These are phyloP conservation scores for Pneumocystis canis DNA, from an alignment of 1,139 yeast species.

Conservation along the genomic window DNA sequence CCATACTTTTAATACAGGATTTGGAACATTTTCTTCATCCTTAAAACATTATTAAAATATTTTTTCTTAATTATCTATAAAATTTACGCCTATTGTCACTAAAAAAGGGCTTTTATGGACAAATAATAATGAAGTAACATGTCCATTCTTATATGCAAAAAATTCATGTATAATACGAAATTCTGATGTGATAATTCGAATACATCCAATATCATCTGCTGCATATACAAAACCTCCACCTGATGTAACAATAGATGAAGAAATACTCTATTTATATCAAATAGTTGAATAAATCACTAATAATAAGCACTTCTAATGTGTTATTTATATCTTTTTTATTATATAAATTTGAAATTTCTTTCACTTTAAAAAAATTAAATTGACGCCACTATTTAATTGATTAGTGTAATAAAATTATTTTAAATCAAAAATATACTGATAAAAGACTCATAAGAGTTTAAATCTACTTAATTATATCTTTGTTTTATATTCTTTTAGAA, in stretches of 20 bases:
- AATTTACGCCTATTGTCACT: conserved; percentile 33
- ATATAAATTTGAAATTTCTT: conserved; percentile 74
- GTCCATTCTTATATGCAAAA: conserved; percentile 43
- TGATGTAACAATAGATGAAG: conserved; percentile 44
- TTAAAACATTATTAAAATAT: neutral
- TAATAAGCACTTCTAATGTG: conserved; percentile 38
- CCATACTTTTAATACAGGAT: conserved; percentile 74
- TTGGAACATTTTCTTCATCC: conserved; percentile 34
- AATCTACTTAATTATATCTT: no score
- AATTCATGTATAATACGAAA: conserved; percentile 38
- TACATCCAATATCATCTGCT: conserved; percentile 40
- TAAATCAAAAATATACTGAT: neutral
- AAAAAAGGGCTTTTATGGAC: conserved; percentile 44
- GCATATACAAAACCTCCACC: conserved; percentile 41
- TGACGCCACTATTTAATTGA: conserved; percentile 48
- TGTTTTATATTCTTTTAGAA: no score
- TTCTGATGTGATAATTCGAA: conserved; percentile 44
- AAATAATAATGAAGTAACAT: conserved; percentile 43
- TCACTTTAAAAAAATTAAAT: conserved; percentile 70
- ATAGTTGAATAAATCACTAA: neutral
- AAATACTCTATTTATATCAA: conserved; percentile 7
- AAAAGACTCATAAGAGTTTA: neutral
- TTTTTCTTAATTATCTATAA: neutral
- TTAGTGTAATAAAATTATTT: neutral
- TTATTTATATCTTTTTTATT: conserved; percentile 42